A percentile compares a stretch with the other conserved stretches of the same genome.
phyloP scores from a whole-genome alignment of 2,329 filamentous ascomycete species.

The Fusarium sp. region DNA sequence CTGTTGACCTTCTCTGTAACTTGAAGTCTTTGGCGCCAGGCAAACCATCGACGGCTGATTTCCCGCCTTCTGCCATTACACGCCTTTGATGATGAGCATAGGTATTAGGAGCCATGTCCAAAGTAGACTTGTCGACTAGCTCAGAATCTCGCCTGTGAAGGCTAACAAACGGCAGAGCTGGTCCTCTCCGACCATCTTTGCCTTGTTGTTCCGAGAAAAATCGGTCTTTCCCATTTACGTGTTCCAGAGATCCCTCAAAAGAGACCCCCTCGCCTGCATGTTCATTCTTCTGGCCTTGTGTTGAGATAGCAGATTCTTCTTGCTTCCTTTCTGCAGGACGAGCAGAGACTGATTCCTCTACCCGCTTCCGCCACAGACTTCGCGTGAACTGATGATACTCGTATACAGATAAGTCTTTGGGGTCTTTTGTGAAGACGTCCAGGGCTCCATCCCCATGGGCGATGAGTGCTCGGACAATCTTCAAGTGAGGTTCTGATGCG shows the following conservation, averaged over 20 bases:
- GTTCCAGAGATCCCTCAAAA: not conserved
- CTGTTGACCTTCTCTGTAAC: not conserved
- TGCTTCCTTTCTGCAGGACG: not conserved
- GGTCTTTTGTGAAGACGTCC: not conserved
- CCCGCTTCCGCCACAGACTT: not conserved
- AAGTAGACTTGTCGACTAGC: not conserved
- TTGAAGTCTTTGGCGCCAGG: not conserved
- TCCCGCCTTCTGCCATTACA: not conserved
- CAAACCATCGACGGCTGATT: not conserved
- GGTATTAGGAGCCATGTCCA: not conserved
- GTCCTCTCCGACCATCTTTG: not conserved
- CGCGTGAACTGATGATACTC: not conserved
- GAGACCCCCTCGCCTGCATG: not conserved
- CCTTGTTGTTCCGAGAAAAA: not conserved
- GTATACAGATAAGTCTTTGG: not conserved
- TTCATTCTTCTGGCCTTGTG: not conserved
- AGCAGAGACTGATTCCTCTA: not conserved
- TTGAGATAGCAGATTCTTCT: not conserved
- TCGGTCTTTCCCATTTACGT: not conserved
- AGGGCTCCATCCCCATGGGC: not conserved
- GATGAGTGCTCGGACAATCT: not conserved
- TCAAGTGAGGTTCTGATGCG: not conserved
- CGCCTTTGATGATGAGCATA: not conserved
- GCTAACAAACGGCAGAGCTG: not conserved
- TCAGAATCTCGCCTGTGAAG: not conserved